Evolutionary conservation across 306 rosid species (phyloP), one percentile per base, ranked within the genome.

Genomic region (Styphnolobium japonicum): DNA sequence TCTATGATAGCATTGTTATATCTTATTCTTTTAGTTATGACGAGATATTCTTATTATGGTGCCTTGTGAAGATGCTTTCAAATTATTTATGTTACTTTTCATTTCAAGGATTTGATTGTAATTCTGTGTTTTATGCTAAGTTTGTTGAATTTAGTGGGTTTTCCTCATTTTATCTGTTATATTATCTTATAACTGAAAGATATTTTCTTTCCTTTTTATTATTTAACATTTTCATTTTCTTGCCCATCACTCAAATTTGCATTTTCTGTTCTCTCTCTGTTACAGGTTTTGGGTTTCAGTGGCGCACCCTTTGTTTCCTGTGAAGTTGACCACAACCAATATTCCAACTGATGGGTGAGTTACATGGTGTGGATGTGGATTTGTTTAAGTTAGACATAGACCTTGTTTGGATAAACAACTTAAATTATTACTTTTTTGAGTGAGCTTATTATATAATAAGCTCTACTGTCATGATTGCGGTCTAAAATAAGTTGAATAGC

Each of bases 331-430:
- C 16, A 68, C 84, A 15, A 43, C 93, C 52, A 85, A 34, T 83
- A 63, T 84, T 77, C 89, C 96, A 34, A 78, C 91, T 31, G 99
- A 93, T 73, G 99, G 98, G 99, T 96, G 84, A 83, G 92, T 73
- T 73, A 73, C 43, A 36, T 68, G 5, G 19, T 56, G 78, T 55
- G n/a, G 67, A 42, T 56, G 78, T 55, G n/a, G 67, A 42, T 48
- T 34, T 48, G 46, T 68, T 53, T 25, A 67, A 74, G 45, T 39
- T 65, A 11, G 80, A 51, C 42, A 40, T 62, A 33, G n/a, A n/a
- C n/a, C n/a, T n/a, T n/a, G n/a, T n/a, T n/a, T n/a, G n/a, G n/a
- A n/a, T n/a, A n/a, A n/a, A n/a, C n/a, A n/a, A n/a, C n/a, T n/a
- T n/a, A n/a, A n/a, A n/a, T n/a, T n/a, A n/a, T n/a, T n/a, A n/a